phyloP scores from a whole-genome alignment of 495 filamentous ascomycete species.

The Cryomyces minteri region DNA sequence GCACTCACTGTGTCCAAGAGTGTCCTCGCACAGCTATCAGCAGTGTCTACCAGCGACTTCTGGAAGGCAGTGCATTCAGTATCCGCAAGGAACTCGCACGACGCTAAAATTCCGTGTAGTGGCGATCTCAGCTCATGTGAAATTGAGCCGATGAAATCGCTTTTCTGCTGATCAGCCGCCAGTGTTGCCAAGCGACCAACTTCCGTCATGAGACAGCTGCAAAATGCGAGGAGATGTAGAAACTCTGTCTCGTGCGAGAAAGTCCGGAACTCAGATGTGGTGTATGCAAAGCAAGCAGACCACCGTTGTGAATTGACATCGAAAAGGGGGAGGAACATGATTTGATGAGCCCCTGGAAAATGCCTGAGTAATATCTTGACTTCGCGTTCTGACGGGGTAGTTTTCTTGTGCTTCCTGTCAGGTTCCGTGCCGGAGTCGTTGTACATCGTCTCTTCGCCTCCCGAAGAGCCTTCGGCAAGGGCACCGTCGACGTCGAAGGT shows the following conservation, averaged over 20 bases:
- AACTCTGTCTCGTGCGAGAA: slow-evolving; percentile 5
- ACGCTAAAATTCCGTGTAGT: slow-evolving; percentile 11
- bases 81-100: slow-evolving; percentile 12
- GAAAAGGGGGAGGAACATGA: too few relatives aligned
- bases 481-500: too few relatives aligned
- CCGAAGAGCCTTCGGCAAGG: too few relatives aligned
- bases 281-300: slow-evolving; percentile 3
- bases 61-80: slow-evolving; percentile 10
- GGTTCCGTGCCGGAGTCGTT: too few relatives aligned
- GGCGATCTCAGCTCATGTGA: slow-evolving; percentile 11
- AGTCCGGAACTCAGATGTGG: slow-evolving; percentile 1
- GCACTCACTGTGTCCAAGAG: slow-evolving; percentile 16
- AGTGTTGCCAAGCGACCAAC: slow-evolving; percentile 6
- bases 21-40: slow-evolving; percentile 11
- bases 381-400: too few relatives aligned
- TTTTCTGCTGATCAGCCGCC: slow-evolving; percentile 7
- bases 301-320: slow-evolving; percentile 3
- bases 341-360: too few relatives aligned
- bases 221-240: slow-evolving; percentile 8
- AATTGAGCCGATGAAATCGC: slow-evolving; percentile 7
- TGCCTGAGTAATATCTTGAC: too few relatives aligned
- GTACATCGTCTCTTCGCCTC: too few relatives aligned
- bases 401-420: too few relatives aligned
- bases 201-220: slow-evolving; percentile 15
- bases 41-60: slow-evolving; percentile 7